Conservation (phyloP, 805 yeast species). For the Pichia nakasei region DNA sequence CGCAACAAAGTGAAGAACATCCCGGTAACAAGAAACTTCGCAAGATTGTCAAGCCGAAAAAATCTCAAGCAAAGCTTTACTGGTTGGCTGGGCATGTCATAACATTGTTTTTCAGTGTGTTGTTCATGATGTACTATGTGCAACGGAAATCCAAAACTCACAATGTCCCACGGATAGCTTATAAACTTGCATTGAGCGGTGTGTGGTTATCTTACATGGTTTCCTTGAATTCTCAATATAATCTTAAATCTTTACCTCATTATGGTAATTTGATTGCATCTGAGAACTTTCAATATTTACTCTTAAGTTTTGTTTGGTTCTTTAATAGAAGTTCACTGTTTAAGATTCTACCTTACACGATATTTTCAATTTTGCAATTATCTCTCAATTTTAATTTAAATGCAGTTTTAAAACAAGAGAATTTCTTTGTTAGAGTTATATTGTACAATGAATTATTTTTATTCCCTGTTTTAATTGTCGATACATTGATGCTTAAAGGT, state of each 20-base stretch:
- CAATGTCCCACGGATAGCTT: constrained; percentile 41
- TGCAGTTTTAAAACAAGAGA: constrained; percentile 32
- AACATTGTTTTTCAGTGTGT: constrained; percentile 36
- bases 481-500: constrained; percentile 56
- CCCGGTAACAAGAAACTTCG: constrained; percentile 3
- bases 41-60: constrained; percentile 6
- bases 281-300: constrained; percentile 64
- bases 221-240: constrained; percentile 51
- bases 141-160: constrained; percentile 29
- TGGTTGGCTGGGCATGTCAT: constrained; percentile 53
- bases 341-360: constrained; percentile 52
- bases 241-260: constrained; percentile 47
- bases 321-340: constrained; percentile 56
- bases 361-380: constrained; percentile 53
- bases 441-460: constrained; percentile 55
- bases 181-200: constrained; percentile 50
- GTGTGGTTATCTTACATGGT: constrained; percentile 42
- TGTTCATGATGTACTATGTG: constrained; percentile 28
- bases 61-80: constrained; percentile 26
- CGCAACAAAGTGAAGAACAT: not conserved
- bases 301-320: constrained; percentile 51
- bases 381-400: constrained; percentile 32
- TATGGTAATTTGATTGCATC: constrained; percentile 58
- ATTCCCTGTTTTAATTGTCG: constrained; percentile 42
- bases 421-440: constrained; percentile 35